These are phyloP conservation scores for Microcyclospora tardicrescens DNA, from an alignment of 2,329 filamentous ascomycete genomes.

Conservation along the genomic window DNA sequence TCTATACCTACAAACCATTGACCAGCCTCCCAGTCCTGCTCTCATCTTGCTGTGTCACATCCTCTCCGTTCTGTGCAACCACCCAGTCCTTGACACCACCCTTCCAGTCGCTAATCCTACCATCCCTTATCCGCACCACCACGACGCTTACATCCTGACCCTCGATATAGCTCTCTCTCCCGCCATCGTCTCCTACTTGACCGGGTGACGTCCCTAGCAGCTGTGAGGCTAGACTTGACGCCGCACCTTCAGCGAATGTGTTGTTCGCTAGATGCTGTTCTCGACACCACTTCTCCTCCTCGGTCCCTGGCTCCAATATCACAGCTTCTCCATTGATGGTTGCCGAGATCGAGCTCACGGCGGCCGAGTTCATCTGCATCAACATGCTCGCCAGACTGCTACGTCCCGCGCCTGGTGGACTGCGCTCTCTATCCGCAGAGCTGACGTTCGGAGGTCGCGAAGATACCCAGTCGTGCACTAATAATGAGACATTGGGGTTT, in stretches of 20 bases:
- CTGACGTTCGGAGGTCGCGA: slow-evolving; percentile 64
- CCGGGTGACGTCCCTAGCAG: slow-evolving; percentile 12
- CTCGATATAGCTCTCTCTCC: slow-evolving; percentile 57
- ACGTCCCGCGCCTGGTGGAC: slow-evolving; percentile 43
- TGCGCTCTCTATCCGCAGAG: slow-evolving; percentile 38
- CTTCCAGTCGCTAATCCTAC: slow-evolving; percentile 88
- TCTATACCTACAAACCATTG: too few relatives aligned
- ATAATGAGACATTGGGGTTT: slow-evolving; percentile 78
- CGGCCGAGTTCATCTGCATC: slow-evolving; percentile 80
- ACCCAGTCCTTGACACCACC: slow-evolving; percentile 77
- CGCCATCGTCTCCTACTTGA: slow-evolving; percentile 28
- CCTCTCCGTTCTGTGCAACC: slow-evolving; percentile 1
- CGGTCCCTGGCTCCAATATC: slow-evolving; percentile 57
- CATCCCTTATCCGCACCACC: slow-evolving; percentile 69
- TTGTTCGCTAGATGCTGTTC: slow-evolving; percentile 82
- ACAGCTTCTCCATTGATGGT: slow-evolving; percentile 84
- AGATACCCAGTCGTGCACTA: slow-evolving; percentile 98
- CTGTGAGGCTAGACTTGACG: slow-evolving; percentile 5
- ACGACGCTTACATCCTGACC: slow-evolving; percentile 79
- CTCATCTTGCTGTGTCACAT: too few relatives aligned
- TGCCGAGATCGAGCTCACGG: slow-evolving; percentile 75
- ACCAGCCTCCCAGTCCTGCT: too few relatives aligned
- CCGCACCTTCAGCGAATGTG: slow-evolving; percentile 34
- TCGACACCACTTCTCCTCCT: slow-evolving; percentile 75
- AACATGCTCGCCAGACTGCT: slow-evolving; percentile 73